Base-by-base conservation (phyloP, 768 basidiomycete genomes). In the Lentinula sp. region DNA sequence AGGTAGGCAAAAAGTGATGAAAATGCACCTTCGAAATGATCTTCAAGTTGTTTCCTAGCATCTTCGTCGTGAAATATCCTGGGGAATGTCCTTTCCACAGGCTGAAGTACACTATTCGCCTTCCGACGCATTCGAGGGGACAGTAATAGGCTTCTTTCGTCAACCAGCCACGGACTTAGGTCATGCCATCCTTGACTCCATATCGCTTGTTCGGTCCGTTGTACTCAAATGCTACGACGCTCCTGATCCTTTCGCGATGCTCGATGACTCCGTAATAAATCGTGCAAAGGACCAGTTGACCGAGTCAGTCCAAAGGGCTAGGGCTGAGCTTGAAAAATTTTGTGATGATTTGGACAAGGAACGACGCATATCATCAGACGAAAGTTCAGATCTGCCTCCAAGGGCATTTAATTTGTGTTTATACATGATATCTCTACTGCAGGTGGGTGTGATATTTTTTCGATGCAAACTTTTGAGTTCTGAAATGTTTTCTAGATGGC, bases 391-490 rank as follows among this genome's bases (percentile, higher is more conserved):
- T 7, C 58, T 74, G 28, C 68, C 71, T 32, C 65, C 64, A 50
- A 72, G 75, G 50, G 66, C 72, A 1, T 70, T 70, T 28, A 72
- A 77, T 45, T 65, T 74, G 39, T 77, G 75, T 62, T 69, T 77
- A 15, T 76, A 77, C 50, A 72, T 77, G 65, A 76, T 78, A 33
- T 78, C 78, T 2, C 63, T 80, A 32, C 65, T 81, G n/a, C 78
- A 81, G 74, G 79, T 79, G 68, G 37, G 20, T 53, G 58, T 51
- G 35, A 35, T 41, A 12, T 43, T 18, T 48, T 16, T n/a, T n/a
- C 20, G 15, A 32, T 28, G 36, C 12, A 36, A 20, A 55, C 55
- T 60, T 33, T 9, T 23, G 33, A 51, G 4, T 45, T 20, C 7
- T 20, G 16, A 36, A 36, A 56, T 7, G 42, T 42, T 3, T 23